A percentile compares a stretch with the other conserved stretches of the same genome.
Conservation (phyloP, 495 filamentous ascomycete species). For the Oleoguttula mirabilis region DNA sequence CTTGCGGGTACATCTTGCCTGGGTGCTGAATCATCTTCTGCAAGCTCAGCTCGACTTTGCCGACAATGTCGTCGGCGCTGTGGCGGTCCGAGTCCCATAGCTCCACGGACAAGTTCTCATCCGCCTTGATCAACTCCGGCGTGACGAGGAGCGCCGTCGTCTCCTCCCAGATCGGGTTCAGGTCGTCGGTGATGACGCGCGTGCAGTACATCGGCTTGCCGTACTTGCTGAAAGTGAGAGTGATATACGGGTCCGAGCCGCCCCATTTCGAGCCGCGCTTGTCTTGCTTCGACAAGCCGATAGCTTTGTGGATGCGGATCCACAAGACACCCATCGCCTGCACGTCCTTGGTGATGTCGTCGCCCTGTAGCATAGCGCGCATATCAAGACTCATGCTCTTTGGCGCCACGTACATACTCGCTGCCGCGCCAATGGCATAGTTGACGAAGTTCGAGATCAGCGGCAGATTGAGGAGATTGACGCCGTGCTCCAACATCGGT, state of each 20-base stretch:
- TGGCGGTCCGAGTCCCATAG: slow-evolving; percentile 88
- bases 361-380: slow-evolving; percentile 76
- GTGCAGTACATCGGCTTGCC: slow-evolving; percentile 98
- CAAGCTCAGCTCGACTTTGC: slow-evolving; percentile 85
- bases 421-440: slow-evolving; percentile 79
- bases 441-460: slow-evolving; percentile 95
- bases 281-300: slow-evolving; percentile 85
- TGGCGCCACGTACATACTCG: slow-evolving; percentile 87
- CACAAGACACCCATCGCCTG: slow-evolving; percentile 76
- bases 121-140: slow-evolving; percentile 77
- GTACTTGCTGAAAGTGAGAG: slow-evolving; percentile 67
- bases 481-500: slow-evolving; percentile 75
- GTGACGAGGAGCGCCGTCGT: slow-evolving; percentile 76
- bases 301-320: slow-evolving; percentile 78
- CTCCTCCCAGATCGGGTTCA: slow-evolving; percentile 91
- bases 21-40: slow-evolving; percentile 91
- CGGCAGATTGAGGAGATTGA: slow-evolving; percentile 85
- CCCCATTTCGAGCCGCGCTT: slow-evolving; percentile 66
- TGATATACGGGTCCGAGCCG: slow-evolving; percentile 90
- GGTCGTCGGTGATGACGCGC: slow-evolving; percentile 82
- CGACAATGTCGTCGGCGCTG: slow-evolving; percentile 84
- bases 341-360: slow-evolving; percentile 80
- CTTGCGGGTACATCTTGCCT: slow-evolving; percentile 78
- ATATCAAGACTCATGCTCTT: slow-evolving; percentile 90
- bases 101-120: slow-evolving; percentile 85